phyloP scores from a whole-genome alignment of 768 basidiomycete genomes.

The Chalciporus piperatus region DNA sequence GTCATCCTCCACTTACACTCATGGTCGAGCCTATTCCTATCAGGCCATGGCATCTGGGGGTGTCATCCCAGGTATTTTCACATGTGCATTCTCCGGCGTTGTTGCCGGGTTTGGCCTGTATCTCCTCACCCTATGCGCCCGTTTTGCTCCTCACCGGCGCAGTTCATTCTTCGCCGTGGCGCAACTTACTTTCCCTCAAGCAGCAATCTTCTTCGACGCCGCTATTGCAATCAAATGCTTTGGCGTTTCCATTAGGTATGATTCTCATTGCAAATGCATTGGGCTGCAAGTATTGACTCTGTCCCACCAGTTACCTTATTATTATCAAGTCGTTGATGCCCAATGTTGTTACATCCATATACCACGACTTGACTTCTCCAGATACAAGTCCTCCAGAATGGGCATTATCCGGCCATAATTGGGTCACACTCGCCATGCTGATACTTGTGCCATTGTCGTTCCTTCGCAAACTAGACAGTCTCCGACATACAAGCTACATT shows the following conservation, averaged over 20 bases:
- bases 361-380: constrained; percentile 69
- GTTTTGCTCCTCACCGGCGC: constrained; percentile 65
- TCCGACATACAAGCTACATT: constrained; percentile 89
- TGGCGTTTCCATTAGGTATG: constrained; percentile 89
- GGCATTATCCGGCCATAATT: constrained; percentile 74
- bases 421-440: constrained; percentile 78
- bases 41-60: constrained; percentile 91
- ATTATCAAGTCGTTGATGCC: constrained; percentile 94
- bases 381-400: constrained; percentile 68
- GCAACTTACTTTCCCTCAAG: constrained; percentile 84
- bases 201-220: constrained; percentile 85
- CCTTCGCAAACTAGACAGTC: constrained; percentile 76
- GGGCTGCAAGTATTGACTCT: background rate
- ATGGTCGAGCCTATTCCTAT: background rate
- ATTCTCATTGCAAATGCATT: background rate
- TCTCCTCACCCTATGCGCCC: constrained; percentile 81
- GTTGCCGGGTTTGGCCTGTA: constrained; percentile 86
- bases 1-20: background rate
- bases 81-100: constrained; percentile 76
- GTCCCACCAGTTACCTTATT: constrained; percentile 66
- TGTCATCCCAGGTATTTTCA: constrained; percentile 84
- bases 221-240: constrained; percentile 97
- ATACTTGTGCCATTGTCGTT: constrained; percentile 80
- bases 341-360: constrained; percentile 79
- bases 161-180: constrained; percentile 84